These are phyloP conservation scores for Coriolopsis trogii DNA, from an alignment of 1,284 basidiomycete genomes.

Conservation along the genomic window DNA sequence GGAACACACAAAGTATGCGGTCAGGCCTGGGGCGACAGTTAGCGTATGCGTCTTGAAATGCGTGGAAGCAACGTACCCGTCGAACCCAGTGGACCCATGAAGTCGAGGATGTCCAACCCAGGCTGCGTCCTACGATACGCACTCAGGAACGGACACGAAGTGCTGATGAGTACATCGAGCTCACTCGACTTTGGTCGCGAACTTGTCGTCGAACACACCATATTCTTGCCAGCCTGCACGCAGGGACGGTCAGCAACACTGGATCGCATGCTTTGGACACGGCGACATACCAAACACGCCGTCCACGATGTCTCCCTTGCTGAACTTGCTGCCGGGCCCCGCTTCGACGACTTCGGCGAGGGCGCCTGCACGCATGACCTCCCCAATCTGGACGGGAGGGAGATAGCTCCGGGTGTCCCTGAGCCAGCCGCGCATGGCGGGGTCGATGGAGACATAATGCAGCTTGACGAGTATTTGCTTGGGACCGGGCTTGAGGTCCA, in stretches of 20 bases:
- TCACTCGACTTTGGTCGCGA: conserved; percentile 56
- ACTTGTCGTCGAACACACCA: conserved; percentile 60
- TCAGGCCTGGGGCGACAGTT: conserved; percentile 57
- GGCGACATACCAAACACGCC: conserved; percentile 62
- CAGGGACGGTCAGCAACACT: conserved; percentile 3
- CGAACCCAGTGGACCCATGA: conserved; percentile 74
- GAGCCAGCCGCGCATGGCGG: conserved; percentile 86
- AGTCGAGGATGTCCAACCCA: conserved; percentile 59
- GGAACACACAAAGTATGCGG: conserved; percentile 76
- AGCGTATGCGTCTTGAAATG: neutral
- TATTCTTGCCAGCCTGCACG: conserved; percentile 79
- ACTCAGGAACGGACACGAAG: conserved; percentile 26
- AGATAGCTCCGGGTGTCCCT: conserved; percentile 70
- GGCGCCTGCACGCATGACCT: conserved; percentile 77
- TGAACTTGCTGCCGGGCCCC: conserved; percentile 55
- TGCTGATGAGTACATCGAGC: neutral
- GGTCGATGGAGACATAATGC: conserved; percentile 79
- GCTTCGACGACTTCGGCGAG: conserved; percentile 71
- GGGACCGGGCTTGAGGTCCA: conserved; percentile 55
- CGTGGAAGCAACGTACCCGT: conserved; percentile 50
- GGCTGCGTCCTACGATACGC: conserved; percentile 45
- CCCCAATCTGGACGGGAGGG: conserved; percentile 79
- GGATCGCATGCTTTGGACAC: conserved; percentile 22
- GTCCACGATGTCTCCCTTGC: conserved; percentile 68
- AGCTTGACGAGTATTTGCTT: conserved; percentile 73